Conservation (phyloP, 305 asterid genomes). For the Solanum hybrid region DNA sequence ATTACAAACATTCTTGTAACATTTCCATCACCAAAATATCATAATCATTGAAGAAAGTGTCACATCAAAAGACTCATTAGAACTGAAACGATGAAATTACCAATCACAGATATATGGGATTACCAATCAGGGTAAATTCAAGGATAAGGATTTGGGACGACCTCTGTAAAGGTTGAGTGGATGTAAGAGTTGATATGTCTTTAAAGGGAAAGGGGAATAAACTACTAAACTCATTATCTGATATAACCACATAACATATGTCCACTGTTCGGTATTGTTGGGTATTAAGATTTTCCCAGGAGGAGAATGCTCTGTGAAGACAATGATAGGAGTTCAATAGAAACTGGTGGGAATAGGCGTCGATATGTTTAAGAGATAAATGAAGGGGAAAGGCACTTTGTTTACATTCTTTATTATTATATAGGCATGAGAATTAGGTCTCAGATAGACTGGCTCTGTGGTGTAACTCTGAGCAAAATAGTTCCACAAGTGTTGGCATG, state of each 20-base stretch:
- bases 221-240: not conserved
- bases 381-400: not conserved
- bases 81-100: not conserved
- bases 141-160: not conserved
- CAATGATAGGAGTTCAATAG: not conserved
- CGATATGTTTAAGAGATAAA: not conserved
- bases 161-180: not conserved
- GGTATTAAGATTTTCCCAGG: not conserved
- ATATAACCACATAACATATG: not conserved
- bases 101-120: not conserved
- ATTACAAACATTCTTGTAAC: not conserved
- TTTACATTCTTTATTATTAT: not conserved
- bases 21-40: not conserved
- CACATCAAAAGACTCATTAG: not conserved
- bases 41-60: not conserved
- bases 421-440: not conserved
- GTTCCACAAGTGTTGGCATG: not conserved
- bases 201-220: not conserved
- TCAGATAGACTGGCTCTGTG: not conserved
- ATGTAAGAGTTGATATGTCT: not conserved
- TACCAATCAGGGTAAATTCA: not conserved
- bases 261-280: not conserved
- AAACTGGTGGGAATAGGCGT: not conserved
- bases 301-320: not conserved
- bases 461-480: not conserved